Conservation (phyloP, 78 protist species). For the Bodo saltans region DNA sequence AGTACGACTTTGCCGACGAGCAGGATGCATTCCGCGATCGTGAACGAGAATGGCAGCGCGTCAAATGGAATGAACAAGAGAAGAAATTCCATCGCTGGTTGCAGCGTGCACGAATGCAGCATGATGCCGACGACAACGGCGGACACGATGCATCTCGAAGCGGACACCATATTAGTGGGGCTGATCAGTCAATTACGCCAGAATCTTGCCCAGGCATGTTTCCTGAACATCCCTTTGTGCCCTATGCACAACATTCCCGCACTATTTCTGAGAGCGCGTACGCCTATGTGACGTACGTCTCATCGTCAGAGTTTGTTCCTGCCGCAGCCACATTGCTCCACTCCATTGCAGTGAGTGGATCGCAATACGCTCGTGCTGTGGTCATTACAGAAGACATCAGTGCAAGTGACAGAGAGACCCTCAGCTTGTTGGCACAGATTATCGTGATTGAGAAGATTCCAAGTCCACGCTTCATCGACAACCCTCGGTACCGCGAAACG, state of each 20-base stretch:
- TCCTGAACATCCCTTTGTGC: neutral
- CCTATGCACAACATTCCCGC: neutral
- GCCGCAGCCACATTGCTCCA: constrained; percentile 3
- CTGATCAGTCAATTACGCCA: neutral
- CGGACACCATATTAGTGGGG: neutral
- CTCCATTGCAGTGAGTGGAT: constrained; percentile 16
- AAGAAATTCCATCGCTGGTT: neutral
- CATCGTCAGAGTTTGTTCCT: neutral
- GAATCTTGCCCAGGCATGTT: neutral
- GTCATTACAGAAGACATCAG: neutral
- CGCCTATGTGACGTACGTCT: constrained; percentile 27
- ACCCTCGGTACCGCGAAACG: constrained; percentile 20
- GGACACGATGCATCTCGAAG: neutral
- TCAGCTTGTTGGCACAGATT: neutral
- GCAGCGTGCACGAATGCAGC: too few relatives aligned
- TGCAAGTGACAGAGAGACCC: neutral
- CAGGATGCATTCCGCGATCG: neutral
- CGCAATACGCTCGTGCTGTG: constrained; percentile 13
- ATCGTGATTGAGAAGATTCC: neutral
- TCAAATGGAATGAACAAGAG: neutral
- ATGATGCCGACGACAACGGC: neutral
- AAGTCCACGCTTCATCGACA: neutral
- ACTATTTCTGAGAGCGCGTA: neutral
- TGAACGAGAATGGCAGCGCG: constrained; percentile 4
- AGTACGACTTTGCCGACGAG: neutral